These are phyloP conservation scores for Volutella citrinella DNA, from an alignment of 2,329 filamentous ascomycete species.

Conservation along the genomic window DNA sequence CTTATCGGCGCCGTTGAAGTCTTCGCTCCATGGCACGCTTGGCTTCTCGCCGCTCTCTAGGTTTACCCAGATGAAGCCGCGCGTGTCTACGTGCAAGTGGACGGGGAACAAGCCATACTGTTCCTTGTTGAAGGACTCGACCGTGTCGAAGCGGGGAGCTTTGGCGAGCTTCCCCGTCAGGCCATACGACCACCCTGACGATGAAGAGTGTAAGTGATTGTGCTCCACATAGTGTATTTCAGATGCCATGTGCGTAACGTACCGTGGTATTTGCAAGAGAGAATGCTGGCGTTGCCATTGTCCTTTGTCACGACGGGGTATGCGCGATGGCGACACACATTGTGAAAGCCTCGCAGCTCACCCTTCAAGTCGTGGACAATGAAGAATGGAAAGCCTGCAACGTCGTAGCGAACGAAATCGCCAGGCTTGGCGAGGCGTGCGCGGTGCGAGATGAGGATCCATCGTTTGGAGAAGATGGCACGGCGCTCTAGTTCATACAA, in stretches of 20 bases:
- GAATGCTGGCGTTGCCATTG: conserved; percentile 47
- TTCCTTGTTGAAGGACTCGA: conserved; percentile 52
- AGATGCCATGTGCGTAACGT: neutral
- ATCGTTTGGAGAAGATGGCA: conserved; percentile 52
- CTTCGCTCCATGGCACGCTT: conserved; percentile 46
- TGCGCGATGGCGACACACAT: conserved; percentile 60
- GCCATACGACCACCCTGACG: conserved; percentile 58
- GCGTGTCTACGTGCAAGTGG: conserved; percentile 48
- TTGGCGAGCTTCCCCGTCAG: conserved; percentile 56
- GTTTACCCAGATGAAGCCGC: conserved; percentile 58
- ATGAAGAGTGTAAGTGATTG: neutral
- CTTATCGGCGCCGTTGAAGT: conserved; percentile 45
- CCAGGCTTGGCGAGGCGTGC: conserved; percentile 46
- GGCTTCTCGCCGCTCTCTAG: conserved; percentile 44
- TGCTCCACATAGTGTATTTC: neutral
- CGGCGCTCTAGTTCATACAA: conserved; percentile 54
- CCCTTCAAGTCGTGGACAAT: conserved; percentile 47
- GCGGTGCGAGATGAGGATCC: conserved; percentile 51
- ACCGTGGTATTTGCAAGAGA: conserved; percentile 59
- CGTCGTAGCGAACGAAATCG: conserved; percentile 51
- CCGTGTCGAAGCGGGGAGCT: conserved; percentile 55
- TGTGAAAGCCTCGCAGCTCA: conserved; percentile 57
- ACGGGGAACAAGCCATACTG: conserved; percentile 53
- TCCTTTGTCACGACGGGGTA: conserved; percentile 53
- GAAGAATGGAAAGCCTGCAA: conserved; percentile 54